phyloP scores from a whole-genome alignment of 768 basidiomycete genomes.

The Hericium rajendrae region DNA sequence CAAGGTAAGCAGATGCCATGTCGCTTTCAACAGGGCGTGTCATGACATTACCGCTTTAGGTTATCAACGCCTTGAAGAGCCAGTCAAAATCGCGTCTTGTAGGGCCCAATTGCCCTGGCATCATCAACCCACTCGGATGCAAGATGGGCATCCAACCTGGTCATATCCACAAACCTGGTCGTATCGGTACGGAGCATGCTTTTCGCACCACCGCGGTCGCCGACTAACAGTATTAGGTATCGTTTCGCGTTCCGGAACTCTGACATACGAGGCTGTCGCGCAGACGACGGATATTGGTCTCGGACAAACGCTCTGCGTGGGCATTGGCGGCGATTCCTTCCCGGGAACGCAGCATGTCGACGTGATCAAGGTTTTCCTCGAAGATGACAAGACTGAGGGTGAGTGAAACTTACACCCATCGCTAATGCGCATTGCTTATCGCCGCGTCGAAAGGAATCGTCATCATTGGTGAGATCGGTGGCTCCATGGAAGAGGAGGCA shows the following conservation, averaged over 20 bases:
- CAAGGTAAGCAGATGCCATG: conserved; percentile 37
- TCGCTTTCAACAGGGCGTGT: background rate
- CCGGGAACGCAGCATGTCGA: conserved; percentile 94
- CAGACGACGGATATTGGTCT: conserved; percentile 95
- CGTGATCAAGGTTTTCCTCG: conserved; percentile 91
- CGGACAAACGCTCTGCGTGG: conserved; percentile 92
- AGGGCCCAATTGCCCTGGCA: conserved; percentile 97
- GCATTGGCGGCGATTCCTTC: conserved; percentile 97
- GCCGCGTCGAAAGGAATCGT: conserved; percentile 63
- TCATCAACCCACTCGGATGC: conserved; percentile 95
- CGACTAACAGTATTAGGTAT: conserved; percentile 45
- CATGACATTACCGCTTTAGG: conserved; percentile 31
- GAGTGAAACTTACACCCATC: conserved; percentile 8
- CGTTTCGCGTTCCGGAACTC: conserved; percentile 88
- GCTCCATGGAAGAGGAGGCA: conserved; percentile 98
- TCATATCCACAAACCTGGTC: conserved; percentile 94
- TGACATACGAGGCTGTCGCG: conserved; percentile 98
- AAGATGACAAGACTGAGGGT: conserved; percentile 92
- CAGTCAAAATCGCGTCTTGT: conserved; percentile 94
- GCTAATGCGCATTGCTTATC: background rate
- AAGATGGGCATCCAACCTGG: conserved; percentile 99
- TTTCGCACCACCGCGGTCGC: background rate
- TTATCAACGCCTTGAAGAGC: conserved; percentile 87
- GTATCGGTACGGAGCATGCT: conserved; percentile 57
- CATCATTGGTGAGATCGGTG: conserved; percentile 97